Conservation (phyloP, 2,329 filamentous ascomycete genomes). For the Cryphonectria parasitica region DNA sequence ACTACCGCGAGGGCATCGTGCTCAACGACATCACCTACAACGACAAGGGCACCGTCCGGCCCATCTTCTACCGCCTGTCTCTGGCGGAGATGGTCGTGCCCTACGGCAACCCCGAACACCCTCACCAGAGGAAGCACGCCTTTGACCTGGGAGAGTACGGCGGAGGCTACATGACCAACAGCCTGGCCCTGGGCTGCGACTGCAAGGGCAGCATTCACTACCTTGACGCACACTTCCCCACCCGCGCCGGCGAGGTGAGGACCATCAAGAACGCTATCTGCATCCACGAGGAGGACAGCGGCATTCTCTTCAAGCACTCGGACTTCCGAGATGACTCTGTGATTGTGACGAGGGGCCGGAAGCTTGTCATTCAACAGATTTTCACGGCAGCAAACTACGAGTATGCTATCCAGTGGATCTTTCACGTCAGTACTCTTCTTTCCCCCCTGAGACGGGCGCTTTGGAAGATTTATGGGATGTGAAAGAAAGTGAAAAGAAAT, state of each 20-base stretch:
- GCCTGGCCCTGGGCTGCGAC: slow-evolving; percentile 75
- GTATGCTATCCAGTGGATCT: slow-evolving; percentile 80
- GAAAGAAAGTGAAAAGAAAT: too few relatives aligned
- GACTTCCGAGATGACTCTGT: slow-evolving; percentile 90
- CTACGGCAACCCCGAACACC: slow-evolving; percentile 79
- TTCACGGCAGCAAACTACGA: slow-evolving; percentile 98
- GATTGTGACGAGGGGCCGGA: slow-evolving; percentile 83
- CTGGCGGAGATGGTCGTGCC: slow-evolving; percentile 94
- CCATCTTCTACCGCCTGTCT: slow-evolving; percentile 86
- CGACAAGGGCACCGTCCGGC: slow-evolving; percentile 76
- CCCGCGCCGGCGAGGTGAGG: slow-evolving; percentile 72
- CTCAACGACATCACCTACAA: slow-evolving; percentile 89
- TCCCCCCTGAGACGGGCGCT: too few relatives aligned
- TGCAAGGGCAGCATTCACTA: slow-evolving; percentile 93
- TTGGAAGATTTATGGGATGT: too few relatives aligned
- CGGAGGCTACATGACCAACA: slow-evolving; percentile 83
- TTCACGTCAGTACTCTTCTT: slow-evolving; percentile 56
- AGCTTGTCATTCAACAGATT: slow-evolving; percentile 86
- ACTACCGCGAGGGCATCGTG: slow-evolving; percentile 90
- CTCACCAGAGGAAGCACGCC: slow-evolving; percentile 80
- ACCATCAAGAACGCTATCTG: slow-evolving; percentile 94
- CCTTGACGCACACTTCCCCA: slow-evolving; percentile 84
- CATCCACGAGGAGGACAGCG: slow-evolving; percentile 91
- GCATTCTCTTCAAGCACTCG: slow-evolving; percentile 91
- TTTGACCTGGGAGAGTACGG: slow-evolving; percentile 83